Percentiles rank a stretch among this genome's conserved stretches.
These are phyloP conservation scores for Fraxinus baroniana DNA, from an alignment of 305 asterid species.

Conservation along the genomic window DNA sequence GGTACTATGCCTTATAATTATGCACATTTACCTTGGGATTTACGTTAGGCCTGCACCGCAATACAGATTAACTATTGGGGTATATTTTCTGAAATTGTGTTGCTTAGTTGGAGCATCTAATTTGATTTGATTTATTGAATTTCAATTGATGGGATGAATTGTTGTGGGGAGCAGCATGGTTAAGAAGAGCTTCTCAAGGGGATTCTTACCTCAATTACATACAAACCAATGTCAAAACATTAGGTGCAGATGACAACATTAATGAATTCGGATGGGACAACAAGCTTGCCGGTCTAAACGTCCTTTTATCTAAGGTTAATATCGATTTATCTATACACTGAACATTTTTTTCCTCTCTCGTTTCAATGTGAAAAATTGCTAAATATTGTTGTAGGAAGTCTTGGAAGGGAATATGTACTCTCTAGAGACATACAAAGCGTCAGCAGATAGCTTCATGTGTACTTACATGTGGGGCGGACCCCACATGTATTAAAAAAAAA, in stretches of 20 bases:
- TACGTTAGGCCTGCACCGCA: not conserved
- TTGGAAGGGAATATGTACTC: slow-evolving; percentile 24
- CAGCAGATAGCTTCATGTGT: slow-evolving; percentile 34
- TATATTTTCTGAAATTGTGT: not conserved
- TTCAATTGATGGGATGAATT: slow-evolving; percentile 22
- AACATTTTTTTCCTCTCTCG: no score
- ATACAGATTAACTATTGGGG: not conserved
- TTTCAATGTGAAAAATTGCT: not conserved
- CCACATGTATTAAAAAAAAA: no score
- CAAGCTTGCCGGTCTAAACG: slow-evolving; percentile 34
- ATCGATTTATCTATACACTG: not conserved
- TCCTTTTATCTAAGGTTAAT: slow-evolving; percentile 28
- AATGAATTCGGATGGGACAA: slow-evolving; percentile 33
- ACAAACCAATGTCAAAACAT: slow-evolving; percentile 24
- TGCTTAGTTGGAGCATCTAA: not conserved
- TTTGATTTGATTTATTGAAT: not conserved
- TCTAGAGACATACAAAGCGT: slow-evolving; percentile 23
- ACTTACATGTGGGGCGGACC: not conserved
- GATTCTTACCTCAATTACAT: slow-evolving; percentile 27
- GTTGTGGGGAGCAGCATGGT: slow-evolving; percentile 33
- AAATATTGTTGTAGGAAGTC: slow-evolving; percentile 19
- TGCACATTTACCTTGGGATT: not conserved
- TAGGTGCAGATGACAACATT: slow-evolving; percentile 30
- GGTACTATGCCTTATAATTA: not conserved
- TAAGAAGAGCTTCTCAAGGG: slow-evolving; percentile 28